Conservation (phyloP, 768 basidiomycete species). For the Naematelia encephala region DNA sequence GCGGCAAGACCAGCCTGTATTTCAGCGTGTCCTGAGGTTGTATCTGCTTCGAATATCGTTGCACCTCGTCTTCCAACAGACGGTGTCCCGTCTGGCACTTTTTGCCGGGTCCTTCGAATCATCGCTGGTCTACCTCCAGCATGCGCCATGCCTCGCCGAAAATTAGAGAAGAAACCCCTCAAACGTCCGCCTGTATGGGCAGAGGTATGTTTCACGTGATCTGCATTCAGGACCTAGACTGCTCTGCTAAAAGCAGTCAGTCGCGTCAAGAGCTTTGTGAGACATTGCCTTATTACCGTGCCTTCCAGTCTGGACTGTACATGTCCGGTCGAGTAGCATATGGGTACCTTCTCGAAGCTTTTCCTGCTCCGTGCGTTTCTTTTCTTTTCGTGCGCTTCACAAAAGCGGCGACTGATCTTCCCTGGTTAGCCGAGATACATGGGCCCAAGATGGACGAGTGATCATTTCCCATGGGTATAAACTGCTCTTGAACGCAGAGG, state of each 20-base stretch:
- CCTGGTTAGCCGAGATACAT: slow-evolving; percentile 31
- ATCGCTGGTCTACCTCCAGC: slow-evolving; percentile 5
- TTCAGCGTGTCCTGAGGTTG: too few relatives aligned
- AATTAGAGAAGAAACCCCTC: not conserved
- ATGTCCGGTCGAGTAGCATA: slow-evolving; percentile 25
- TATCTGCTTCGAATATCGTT: too few relatives aligned
- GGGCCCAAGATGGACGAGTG: slow-evolving; percentile 34
- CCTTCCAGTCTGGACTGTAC: slow-evolving; percentile 42
- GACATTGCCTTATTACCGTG: slow-evolving; percentile 42
- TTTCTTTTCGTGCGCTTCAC: too few relatives aligned
- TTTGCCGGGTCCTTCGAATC: slow-evolving; percentile 14
- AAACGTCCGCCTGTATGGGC: slow-evolving; percentile 33
- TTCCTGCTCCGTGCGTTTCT: slow-evolving; percentile 32
- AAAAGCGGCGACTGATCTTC: slow-evolving; percentile 1
- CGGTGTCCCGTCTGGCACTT: slow-evolving; percentile 13
- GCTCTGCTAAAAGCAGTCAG: slow-evolving; percentile 4
- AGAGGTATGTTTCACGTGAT: slow-evolving; percentile 19
- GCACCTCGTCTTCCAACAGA: too few relatives aligned
- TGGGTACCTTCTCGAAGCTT: slow-evolving; percentile 42
- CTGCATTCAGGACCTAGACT: not conserved
- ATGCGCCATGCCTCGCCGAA: not conserved
- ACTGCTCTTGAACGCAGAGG: too few relatives aligned
- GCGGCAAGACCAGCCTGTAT: too few relatives aligned
- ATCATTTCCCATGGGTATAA: slow-evolving; percentile 48
- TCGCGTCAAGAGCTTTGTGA: slow-evolving; percentile 45